Evolutionary conservation across 352 stramenopile genomes (phyloP).

Genomic region (Lagenidium sp.): DNA sequence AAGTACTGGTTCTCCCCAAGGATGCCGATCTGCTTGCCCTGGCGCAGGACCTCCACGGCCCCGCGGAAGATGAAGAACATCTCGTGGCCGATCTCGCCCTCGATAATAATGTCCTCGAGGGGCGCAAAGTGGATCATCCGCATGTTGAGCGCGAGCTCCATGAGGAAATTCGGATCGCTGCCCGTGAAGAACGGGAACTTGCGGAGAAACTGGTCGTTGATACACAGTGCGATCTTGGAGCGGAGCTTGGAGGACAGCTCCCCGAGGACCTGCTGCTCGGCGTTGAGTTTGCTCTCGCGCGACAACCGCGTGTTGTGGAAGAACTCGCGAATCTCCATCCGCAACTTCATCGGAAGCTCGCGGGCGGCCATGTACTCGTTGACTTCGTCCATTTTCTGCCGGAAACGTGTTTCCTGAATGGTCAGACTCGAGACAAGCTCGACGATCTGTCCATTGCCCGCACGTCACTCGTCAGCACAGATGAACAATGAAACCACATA

Average conservation of each 20-base stretch:
- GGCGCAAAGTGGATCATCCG: slow-evolving; percentile 66
- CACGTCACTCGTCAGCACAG: background rate
- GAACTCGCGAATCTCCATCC: slow-evolving; percentile 71
- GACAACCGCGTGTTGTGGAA: slow-evolving; percentile 67
- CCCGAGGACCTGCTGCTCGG: slow-evolving; percentile 45
- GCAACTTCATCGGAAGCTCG: slow-evolving; percentile 51
- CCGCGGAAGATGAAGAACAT: slow-evolving; percentile 76
- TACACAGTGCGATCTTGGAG: slow-evolving; percentile 67
- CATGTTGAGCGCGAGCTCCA: slow-evolving; percentile 72
- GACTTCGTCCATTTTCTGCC: slow-evolving; percentile 64
- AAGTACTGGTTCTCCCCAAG: slow-evolving; percentile 73
- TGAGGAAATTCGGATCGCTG: slow-evolving; percentile 67
- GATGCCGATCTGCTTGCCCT: slow-evolving; percentile 37
- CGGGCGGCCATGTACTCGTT: slow-evolving; percentile 78
- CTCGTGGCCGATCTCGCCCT: slow-evolving; percentile 58
- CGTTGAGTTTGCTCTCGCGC: slow-evolving; percentile 53
- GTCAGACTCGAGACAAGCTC: slow-evolving; percentile 66
- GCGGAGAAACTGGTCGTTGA: slow-evolving; percentile 67
- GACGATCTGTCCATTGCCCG: too few species aligned
- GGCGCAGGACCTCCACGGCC: slow-evolving; percentile 45
- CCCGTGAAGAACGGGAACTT: slow-evolving; percentile 75
- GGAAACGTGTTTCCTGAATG: slow-evolving; percentile 49
- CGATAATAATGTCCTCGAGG: slow-evolving; percentile 51
- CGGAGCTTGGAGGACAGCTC: slow-evolving; percentile 61
- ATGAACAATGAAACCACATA: background rate